phyloP scores from a whole-genome alignment of 441 rosid species.

The Brassica balearica region DNA sequence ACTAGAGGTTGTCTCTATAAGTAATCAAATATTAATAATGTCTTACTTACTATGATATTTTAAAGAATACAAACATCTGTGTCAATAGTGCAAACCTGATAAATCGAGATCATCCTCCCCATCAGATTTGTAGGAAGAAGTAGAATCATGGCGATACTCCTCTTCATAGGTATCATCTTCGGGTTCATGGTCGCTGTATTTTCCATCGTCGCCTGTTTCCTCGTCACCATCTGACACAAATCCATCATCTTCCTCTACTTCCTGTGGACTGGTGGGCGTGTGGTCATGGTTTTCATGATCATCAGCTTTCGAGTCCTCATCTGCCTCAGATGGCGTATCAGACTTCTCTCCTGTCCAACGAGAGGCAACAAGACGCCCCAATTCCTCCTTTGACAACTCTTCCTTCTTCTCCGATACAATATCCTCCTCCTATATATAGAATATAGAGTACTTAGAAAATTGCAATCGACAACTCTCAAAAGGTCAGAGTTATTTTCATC shows the following conservation, averaged over 20 bases:
- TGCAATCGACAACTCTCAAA: not conserved
- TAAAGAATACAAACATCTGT: slow-evolving; percentile 10
- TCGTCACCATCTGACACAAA: slow-evolving; percentile 85
- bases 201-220: slow-evolving; percentile 59
- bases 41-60: slow-evolving; percentile 26
- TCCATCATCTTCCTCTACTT: slow-evolving; percentile 65
- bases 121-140: slow-evolving; percentile 62
- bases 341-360: slow-evolving; percentile 91
- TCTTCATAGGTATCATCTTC: slow-evolving; percentile 64
- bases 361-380: slow-evolving; percentile 94
- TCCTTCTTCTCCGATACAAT: slow-evolving; percentile 56
- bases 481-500: slow-evolving; percentile 8
- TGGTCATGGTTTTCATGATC: slow-evolving; percentile 58
- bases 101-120: slow-evolving; percentile 63
- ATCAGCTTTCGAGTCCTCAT: slow-evolving; percentile 43
- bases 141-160: slow-evolving; percentile 54
- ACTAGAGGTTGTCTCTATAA: slow-evolving; percentile 56
- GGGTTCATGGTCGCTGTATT: slow-evolving; percentile 59
- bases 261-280: slow-evolving; percentile 47
- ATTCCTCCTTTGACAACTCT: slow-evolving; percentile 90
- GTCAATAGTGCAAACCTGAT: slow-evolving; percentile 57
- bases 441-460: not conserved
- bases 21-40: slow-evolving; percentile 18
- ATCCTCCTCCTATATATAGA: slow-evolving; percentile 53
- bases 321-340: slow-evolving; percentile 55